These are phyloP conservation scores for Phytophthora colocasiae DNA, from an alignment of 352 stramenopile genomes.

Conservation along the genomic window DNA sequence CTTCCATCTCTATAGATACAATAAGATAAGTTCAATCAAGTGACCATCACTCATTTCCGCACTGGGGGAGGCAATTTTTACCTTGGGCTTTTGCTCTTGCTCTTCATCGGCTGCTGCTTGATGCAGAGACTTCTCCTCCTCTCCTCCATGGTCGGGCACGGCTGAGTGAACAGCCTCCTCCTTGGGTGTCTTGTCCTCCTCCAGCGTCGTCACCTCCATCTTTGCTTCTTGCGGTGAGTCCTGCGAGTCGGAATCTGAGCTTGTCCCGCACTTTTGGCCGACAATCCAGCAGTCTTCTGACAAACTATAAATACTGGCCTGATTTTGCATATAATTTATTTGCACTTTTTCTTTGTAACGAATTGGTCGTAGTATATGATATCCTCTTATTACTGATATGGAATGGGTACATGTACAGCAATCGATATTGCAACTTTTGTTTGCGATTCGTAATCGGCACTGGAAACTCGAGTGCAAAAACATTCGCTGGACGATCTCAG, in stretches of 20 bases:
- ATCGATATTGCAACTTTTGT: slow-evolving; percentile 4
- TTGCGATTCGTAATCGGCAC: slow-evolving; percentile 6
- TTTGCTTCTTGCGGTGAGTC: slow-evolving; percentile 2
- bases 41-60: slow-evolving; percentile 32
- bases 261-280: slow-evolving; percentile 11
- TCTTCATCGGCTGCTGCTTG: neutral
- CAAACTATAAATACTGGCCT: no score
- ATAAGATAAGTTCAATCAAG: slow-evolving; percentile 8
- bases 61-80: slow-evolving; percentile 10
- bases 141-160: neutral
- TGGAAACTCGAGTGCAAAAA: no score
- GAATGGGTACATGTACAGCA: slow-evolving; percentile 14
- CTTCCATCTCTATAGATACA: slow-evolving; percentile 40
- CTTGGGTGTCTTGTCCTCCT: slow-evolving; percentile 1
- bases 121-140: neutral
- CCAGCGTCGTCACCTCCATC: slow-evolving; percentile 12
- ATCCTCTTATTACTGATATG: slow-evolving; percentile 5
- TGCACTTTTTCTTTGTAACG: neutral
- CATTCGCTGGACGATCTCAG: no score
- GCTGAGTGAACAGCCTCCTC: neutral
- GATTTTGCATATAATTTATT: no score
- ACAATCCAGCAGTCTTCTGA: slow-evolving; percentile 2
- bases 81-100: slow-evolving; percentile 22
- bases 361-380: neutral
- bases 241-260: slow-evolving; percentile 10